A percentile compares a stretch with the other conserved stretches of the same genome.
These are phyloP conservation scores for Coemansia sp. DNA, from an alignment of 192 early-diverging fungal genomes.

Conservation along the genomic window DNA sequence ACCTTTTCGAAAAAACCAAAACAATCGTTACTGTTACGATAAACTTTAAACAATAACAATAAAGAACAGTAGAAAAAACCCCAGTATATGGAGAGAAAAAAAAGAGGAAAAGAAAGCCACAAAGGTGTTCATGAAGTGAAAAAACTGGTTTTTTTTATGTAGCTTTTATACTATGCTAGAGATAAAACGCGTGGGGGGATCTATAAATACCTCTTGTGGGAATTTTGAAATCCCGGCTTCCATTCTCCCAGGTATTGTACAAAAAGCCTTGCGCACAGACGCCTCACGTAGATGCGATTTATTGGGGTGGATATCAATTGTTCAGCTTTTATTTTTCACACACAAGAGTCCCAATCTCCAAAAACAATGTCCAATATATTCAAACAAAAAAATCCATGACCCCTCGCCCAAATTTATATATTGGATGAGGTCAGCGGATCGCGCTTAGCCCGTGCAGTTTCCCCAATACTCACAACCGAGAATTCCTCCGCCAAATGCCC, in stretches of 20 bases:
- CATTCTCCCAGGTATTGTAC: background rate
- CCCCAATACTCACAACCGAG: conserved; percentile 51
- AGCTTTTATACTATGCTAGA: too few relatives aligned
- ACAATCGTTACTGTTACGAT: too few relatives aligned
- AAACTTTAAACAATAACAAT: too few relatives aligned
- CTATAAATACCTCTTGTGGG: background rate
- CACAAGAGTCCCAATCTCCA: background rate
- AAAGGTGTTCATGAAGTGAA: too few relatives aligned
- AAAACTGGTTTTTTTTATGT: too few relatives aligned
- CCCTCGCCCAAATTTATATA: background rate
- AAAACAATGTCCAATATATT: background rate
- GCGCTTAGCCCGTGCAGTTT: conserved; percentile 24
- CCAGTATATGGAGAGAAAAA: background rate
- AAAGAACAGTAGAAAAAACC: background rate
- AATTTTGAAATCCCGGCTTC: background rate
- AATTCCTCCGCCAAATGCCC: background rate
- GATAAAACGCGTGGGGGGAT: background rate
- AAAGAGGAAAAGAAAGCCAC: background rate
- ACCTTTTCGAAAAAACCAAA: too few relatives aligned
- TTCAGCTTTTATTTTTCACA: background rate
- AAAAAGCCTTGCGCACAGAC: background rate
- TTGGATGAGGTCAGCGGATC: background rate
- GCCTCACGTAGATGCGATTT: background rate
- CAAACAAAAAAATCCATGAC: background rate
- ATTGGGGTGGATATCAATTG: background rate